Conservation (phyloP, 805 yeast species). For the Nakazawaea ernobii region DNA sequence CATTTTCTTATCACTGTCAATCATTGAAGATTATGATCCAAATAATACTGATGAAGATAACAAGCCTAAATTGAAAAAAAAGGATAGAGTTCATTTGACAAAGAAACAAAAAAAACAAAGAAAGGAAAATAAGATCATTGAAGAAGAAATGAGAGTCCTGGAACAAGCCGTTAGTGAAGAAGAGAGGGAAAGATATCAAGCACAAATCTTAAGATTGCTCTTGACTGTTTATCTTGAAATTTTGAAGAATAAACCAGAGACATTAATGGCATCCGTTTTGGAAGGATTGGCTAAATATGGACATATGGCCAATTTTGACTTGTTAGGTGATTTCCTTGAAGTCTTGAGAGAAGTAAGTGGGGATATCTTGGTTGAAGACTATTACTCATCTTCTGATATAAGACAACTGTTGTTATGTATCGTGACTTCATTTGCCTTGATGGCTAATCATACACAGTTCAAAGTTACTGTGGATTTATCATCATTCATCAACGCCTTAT, state of each 20-base stretch:
- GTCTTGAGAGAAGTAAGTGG: constrained; percentile 77
- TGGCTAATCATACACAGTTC: constrained; percentile 66
- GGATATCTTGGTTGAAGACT: constrained; percentile 39
- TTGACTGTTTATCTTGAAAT: constrained; percentile 74
- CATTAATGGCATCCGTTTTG: constrained; percentile 76
- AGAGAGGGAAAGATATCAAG: constrained; percentile 80
- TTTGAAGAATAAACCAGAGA: constrained; percentile 54
- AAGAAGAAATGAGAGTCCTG: constrained; percentile 82
- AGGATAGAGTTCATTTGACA: constrained; percentile 87
- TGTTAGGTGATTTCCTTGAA: constrained; percentile 87
- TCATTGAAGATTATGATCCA: constrained; percentile 71
- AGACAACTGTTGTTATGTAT: constrained; percentile 78
- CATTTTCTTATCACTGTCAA: constrained; percentile 59
- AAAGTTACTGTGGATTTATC: constrained; percentile 79
- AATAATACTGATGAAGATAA: constrained; percentile 43
- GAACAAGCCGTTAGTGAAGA: constrained; percentile 84
- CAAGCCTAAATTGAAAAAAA: constrained; percentile 58
- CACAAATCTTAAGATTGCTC: constrained; percentile 71
- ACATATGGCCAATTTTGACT: constrained; percentile 85
- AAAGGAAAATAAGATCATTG: constrained; percentile 82
- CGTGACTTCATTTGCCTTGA: constrained; percentile 83
- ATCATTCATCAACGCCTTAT: constrained; percentile 70
- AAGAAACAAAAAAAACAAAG: constrained; percentile 84
- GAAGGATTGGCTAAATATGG: constrained; percentile 92
- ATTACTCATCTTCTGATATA: constrained; percentile 39